These are phyloP conservation scores for Pseudotsuga menziesii DNA, from an alignment of 75 land plant species.

Conservation along the genomic window DNA sequence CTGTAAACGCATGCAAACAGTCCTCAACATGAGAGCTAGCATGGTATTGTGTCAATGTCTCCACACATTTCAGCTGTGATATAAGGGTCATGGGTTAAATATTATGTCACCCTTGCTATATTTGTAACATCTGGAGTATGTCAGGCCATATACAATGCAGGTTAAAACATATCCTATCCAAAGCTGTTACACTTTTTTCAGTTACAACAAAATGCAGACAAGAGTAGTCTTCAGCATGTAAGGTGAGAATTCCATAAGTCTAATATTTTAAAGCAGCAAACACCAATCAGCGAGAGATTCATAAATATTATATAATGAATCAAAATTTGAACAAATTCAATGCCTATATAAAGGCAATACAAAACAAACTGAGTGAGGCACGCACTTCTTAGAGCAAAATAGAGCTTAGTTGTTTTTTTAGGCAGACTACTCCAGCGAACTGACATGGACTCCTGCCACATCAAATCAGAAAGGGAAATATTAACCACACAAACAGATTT, in stretches of 20 bases:
- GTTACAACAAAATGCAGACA: neutral
- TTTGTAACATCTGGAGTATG: neutral
- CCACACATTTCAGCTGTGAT: neutral
- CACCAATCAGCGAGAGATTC: neutral
- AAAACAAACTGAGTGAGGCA: slow-evolving; percentile 6
- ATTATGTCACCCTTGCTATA: neutral
- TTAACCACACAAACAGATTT: neutral
- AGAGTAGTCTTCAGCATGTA: neutral
- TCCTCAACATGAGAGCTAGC: neutral
- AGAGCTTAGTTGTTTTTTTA: slow-evolving; percentile 64
- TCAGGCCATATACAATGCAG: neutral
- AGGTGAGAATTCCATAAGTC: neutral
- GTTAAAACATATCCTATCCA: neutral
- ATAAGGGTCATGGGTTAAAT: neutral
- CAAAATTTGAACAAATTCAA: neutral
- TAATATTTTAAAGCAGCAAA: neutral
- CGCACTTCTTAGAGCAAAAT: slow-evolving; percentile 86
- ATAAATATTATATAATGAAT: neutral
- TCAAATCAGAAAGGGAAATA: neutral
- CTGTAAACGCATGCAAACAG: neutral
- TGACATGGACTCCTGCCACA: slow-evolving; percentile 62
- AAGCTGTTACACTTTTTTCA: neutral
- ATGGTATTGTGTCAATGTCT: neutral
- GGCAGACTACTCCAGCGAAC: slow-evolving; percentile 78
- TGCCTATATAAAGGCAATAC: neutral